Conservation (phyloP, 2,329 filamentous ascomycete genomes). For the Cladosporium oxysporum region DNA sequence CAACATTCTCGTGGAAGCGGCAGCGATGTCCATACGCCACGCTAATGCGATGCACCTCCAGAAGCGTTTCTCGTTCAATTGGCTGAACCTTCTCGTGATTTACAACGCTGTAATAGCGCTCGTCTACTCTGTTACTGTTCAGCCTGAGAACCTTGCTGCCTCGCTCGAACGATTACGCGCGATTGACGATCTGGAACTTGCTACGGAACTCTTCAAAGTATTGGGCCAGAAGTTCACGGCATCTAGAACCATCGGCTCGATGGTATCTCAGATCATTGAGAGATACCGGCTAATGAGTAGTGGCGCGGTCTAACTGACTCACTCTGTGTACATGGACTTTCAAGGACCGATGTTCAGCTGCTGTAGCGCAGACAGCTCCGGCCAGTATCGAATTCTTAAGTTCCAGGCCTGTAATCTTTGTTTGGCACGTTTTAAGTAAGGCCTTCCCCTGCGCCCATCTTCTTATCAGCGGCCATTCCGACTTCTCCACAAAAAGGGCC, state of each 20-base stretch:
- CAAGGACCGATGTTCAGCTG: not conserved
- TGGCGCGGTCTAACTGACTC: not conserved
- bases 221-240: conserved; percentile 2
- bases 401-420: not conserved
- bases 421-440: not conserved
- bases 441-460: not conserved
- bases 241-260: conserved; percentile 5
- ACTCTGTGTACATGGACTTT: not conserved
- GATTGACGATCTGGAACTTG: conserved; percentile 22
- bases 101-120: conserved; percentile 48
- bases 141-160: conserved; percentile 34
- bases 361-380: not conserved
- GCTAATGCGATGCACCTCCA: conserved; percentile 43
- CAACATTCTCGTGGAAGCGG: conserved; percentile 43
- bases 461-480: not conserved
- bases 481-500: not conserved
- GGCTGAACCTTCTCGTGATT: conserved; percentile 45
- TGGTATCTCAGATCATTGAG: conserved; percentile 13
- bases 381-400: not conserved
- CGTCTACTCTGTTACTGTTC: conserved; percentile 47
- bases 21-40: conserved; percentile 22
- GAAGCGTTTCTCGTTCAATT: conserved; percentile 46
- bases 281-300: conserved; percentile 2
- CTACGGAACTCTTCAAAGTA: conserved; percentile 3
- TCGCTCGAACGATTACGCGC: conserved; percentile 23